Evolutionary conservation across 352 stramenopile genomes (phyloP).

Genomic region (Globisporangium uncinulatum): DNA sequence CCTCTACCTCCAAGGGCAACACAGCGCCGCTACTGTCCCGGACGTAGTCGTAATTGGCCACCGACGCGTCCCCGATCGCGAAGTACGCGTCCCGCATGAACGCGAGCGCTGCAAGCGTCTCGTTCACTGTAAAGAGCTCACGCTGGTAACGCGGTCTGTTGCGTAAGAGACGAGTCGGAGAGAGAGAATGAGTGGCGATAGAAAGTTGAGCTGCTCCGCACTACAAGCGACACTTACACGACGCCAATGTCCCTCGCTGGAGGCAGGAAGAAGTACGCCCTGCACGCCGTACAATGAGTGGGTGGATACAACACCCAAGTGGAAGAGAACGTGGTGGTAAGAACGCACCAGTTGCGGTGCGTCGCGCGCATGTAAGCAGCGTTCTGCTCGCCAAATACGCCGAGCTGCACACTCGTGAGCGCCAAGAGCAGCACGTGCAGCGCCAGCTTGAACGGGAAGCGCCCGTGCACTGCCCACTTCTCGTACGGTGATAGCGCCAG

Average conservation of each 20-base stretch:
- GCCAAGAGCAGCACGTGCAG: conserved; percentile 72
- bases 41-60: conserved; percentile 82
- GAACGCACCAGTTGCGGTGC: conserved; percentile 67
- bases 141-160: conserved; percentile 51
- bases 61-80: conserved; percentile 48
- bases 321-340: too few relatives aligned
- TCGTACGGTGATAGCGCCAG: conserved; percentile 78
- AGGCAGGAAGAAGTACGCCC: conserved; percentile 82
- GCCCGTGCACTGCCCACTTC: conserved; percentile 61
- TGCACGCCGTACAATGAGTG: conserved; percentile 7
- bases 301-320: too few relatives aligned
- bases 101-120: conserved; percentile 51
- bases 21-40: conserved; percentile 19
- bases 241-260: conserved; percentile 42
- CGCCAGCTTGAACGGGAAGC: conserved; percentile 82
- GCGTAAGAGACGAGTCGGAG: background rate
- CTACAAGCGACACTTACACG: conserved; percentile 21
- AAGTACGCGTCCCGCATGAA: conserved; percentile 78
- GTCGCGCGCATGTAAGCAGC: conserved; percentile 80
- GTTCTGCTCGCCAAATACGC: conserved; percentile 75
- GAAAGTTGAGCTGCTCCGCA: too few relatives aligned
- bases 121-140: conserved; percentile 70
- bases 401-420: conserved; percentile 70
- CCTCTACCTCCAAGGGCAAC: conserved; percentile 30
- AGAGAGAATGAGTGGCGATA: conserved; percentile 2